Base-by-base conservation (phyloP, 768 basidiomycete species). In the Rhodosporidiobolus odoratus region DNA sequence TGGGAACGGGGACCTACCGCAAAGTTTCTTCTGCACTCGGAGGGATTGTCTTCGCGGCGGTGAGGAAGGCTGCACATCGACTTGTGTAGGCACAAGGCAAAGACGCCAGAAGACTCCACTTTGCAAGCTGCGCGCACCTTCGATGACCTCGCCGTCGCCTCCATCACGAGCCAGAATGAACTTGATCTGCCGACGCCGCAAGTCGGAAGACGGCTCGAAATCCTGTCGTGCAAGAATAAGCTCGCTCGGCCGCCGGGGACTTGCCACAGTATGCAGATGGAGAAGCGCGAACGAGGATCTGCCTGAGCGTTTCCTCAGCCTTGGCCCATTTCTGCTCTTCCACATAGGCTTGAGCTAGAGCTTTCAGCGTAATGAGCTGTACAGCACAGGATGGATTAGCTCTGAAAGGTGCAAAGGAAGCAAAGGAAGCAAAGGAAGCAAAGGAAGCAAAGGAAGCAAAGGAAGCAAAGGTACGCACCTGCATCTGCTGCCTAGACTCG, bases 111-210 rank as follows among this genome's bases (percentile, higher is more conserved):
- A 30, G 52, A 25, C 23, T 10, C 12, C 8, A 8, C 48, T n/a
- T 13, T 8, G 23, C 48, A 23, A 10, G 16, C 8, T 30, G n/a
- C 13, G 19, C 25, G 6, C 25, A 56, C 66, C 66, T 40, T 27
- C 10, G 1, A 16, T 27, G 37, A 68, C 23, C 32, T 68, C 66
- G 3, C 34, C 60, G 23, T 62, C 53, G 5, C 53, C 60, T 5
- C 53, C 60, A 7, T 37, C 35, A 8, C 66, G 66, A 12, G 41
- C 60, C 27, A 68, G 13, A 37, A 68, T 35, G 30, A 68, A 54
- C 43, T 68, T 68, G 66, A 68, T 25, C n/a, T 47, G 25, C 0
- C 66, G 32, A 17, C 66, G 60, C 7, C 32, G n/a, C 2, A 57
- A n/a, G 16, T n/a, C 19, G 5, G 38, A 19, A 7, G 35, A 47